Evolutionary conservation across 2,329 filamentous ascomycete species (phyloP), one percentile per base, ranked within the genome.

Genomic region (Biscogniauxia mediterranea): DNA sequence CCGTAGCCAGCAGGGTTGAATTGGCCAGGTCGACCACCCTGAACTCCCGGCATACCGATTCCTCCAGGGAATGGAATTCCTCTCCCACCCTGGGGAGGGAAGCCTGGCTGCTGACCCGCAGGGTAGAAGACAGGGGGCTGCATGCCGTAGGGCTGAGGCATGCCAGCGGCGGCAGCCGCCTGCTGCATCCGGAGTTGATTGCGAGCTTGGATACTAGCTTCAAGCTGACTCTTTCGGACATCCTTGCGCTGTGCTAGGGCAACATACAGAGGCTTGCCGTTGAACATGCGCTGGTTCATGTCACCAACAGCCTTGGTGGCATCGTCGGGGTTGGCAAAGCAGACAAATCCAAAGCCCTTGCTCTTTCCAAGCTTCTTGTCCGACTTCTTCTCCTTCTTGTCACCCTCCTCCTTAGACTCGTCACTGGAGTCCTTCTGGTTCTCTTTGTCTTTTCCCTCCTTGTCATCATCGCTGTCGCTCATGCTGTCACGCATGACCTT

Each of bases 231-330:
- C 88, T 97, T 97, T 80, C 95, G 93, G 73, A 99, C 94, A 80
- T 99, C 95, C 88, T 99, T 99, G 81, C 95, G 94, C 85, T 99
- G 95, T 67, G 95, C 95, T 68, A 99, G 87, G 71, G 95, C 95
- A 73, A 99, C 95, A 76, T 99, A 99, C 64, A 99, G 85, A 61
- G 95, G 95, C 88, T 99, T 99, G 82, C 86, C 87, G 78, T 93
- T 90, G 70, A 98, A 85, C 95, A 99, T 99, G 79, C 95, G 93
- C 85, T 98, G 94, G 85, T 99, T 99, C 92, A 98, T 97, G 80
- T 99, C 95, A 64, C 93, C 93, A 67, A 99, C 94, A 68, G 95
- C 95, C 88, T 98, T 98, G 81, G 94, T 97, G 68, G 95, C 95
- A 78, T 99, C 95, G 73, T 99, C 95, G 63, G 95, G 93, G 85